Base-by-base conservation (phyloP, 192 early-diverging fungal species). In the Coemansia sp. region DNA sequence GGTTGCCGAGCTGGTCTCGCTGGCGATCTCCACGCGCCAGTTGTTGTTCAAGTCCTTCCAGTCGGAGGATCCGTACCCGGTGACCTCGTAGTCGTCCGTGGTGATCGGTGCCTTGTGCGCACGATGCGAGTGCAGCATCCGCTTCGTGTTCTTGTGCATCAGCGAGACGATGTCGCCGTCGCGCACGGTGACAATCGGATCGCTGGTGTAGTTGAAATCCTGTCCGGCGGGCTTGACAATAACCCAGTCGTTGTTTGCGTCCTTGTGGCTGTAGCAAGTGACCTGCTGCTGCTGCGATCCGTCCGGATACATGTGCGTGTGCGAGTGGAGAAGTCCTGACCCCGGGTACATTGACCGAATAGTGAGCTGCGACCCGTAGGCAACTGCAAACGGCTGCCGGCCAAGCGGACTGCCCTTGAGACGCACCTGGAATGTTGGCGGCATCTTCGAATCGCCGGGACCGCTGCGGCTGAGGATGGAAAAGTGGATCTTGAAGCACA, bases 401-500 rank as follows among this genome's bases (percentile, higher is more conserved):
- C 62, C 74, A 72, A 95, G 84, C 8, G 88, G 79, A 78, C 89
- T 94, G 38, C 95, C 94, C 9, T 76, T 61, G 7, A 98, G 86
- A 9, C 88, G 88, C 38, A 88, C 89, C 61, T 98, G 93, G 85
- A 98, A 98, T 50, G 81, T 79, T 2, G 93, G 85, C 47, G 86
- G 90, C 95, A 97, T 97, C 77, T 93, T 95, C 6, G 88, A 86
- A 80, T 98, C 95, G 42, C 96, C 96, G 19, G 95, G 91, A 0
- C 96, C 96, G 74, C 86, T 89, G 63, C 84, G 85, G 18, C 75
- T 88, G 32, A 98, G 78, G 23, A 97, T 75, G 12, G 84, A 76
- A 88, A 98, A 98, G 73, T 98, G 96, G 42, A 97, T 70, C 69
- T 89, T 92, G 76, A 98, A 98, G 85, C 91, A 94, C 39, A 88